phyloP scores from a whole-genome alignment of 495 filamentous ascomycete species.

The Darksidea phi region DNA sequence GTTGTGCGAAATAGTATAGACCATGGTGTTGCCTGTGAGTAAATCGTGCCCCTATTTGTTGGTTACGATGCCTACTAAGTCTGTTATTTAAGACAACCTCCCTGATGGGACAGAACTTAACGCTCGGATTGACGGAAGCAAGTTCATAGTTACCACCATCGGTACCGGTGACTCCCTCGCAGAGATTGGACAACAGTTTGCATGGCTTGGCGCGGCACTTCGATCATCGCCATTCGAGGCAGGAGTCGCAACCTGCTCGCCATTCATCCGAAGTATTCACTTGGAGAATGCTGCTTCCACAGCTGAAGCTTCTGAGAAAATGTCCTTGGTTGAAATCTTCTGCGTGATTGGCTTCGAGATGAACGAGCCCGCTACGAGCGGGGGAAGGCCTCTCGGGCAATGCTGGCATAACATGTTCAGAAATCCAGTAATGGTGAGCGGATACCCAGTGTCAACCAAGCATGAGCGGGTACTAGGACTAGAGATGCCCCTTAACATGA shows the following conservation, averaged over 20 bases:
- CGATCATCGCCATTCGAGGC: conserved; percentile 11
- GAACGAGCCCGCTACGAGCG: conserved; percentile 1
- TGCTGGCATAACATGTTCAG: conserved; percentile 45
- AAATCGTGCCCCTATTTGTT: not conserved
- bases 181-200: conserved; percentile 4
- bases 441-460: conserved; percentile 40
- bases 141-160: conserved; percentile 5
- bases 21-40: conserved; percentile 1
- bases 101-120: conserved; percentile 3
- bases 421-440: conserved; percentile 42
- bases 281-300: not conserved
- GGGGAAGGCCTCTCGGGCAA: conserved; percentile 26
- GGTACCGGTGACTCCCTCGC: conserved; percentile 1
- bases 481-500: conserved; percentile 32
- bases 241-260: conserved; percentile 10
- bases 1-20: not conserved
- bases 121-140: conserved; percentile 2
- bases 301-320: conserved; percentile 3
- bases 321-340: conserved; percentile 1
- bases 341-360: conserved; percentile 2
- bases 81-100: not conserved
- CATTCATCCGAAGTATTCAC: not conserved
- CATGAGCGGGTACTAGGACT: conserved; percentile 24
- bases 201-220: conserved; percentile 17
- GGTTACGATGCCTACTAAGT: not conserved